phyloP scores from a whole-genome alignment of 2,329 filamentous ascomycete species.

The Alternaria brassicicola region DNA sequence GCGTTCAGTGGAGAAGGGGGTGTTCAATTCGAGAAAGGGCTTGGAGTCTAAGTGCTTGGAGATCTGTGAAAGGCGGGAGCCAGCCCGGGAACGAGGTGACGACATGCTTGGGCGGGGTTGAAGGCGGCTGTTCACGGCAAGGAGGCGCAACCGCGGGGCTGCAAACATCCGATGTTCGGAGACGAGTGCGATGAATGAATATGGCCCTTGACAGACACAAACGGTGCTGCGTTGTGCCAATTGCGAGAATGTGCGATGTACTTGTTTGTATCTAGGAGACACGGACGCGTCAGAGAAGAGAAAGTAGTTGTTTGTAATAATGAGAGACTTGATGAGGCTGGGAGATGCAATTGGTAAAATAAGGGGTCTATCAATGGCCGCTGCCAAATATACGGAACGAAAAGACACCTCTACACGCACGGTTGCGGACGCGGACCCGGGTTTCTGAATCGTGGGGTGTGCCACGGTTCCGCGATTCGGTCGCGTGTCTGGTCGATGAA shows the following conservation, averaged over 20 bases:
- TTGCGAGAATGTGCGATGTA: not conserved
- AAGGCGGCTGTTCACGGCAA: conserved; percentile 35
- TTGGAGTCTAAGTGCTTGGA: conserved; percentile 65
- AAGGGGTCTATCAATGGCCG: conserved; percentile 3
- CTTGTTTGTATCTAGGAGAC: not conserved
- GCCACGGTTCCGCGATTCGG: conserved; percentile 5
- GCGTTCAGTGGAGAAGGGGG: conserved; percentile 67
- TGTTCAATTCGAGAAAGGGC: conserved; percentile 65
- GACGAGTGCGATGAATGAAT: conserved; percentile 12
- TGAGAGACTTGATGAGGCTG: not conserved
- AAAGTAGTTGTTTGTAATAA: not conserved
- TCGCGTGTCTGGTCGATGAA: conserved; percentile 13
- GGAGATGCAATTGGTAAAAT: not conserved
- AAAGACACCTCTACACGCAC: conserved; percentile 7
- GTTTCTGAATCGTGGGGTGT: conserved; percentile 8
- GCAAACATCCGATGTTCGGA: conserved; percentile 45
- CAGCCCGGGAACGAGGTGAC: conserved; percentile 44
- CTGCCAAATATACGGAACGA: not conserved
- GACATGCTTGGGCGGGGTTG: conserved; percentile 41
- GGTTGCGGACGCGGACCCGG: conserved; percentile 8
- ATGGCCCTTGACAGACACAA: conserved; percentile 5
- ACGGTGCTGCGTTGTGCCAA: not conserved
- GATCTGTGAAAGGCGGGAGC: conserved; percentile 63
- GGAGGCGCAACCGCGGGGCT: conserved; percentile 34
- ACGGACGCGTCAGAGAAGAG: conserved; percentile 2